Percentiles rank a stretch among this genome's conserved stretches.
phyloP scores from a whole-genome alignment of 2,329 filamentous ascomycete species.

The Thielaviopsis euricoi region DNA sequence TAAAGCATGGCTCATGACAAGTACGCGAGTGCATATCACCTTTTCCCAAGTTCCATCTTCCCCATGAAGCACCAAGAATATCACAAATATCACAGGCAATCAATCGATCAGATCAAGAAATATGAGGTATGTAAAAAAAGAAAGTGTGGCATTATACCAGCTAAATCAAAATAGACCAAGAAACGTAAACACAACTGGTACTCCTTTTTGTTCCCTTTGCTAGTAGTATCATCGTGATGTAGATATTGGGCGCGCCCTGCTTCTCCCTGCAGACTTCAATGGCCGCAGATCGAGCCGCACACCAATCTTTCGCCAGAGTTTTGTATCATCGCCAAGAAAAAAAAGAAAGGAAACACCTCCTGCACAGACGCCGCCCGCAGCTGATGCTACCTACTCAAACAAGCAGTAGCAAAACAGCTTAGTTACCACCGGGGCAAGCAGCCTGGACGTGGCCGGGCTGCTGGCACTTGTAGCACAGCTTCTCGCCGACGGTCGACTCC shows the following conservation, averaged over 20 bases:
- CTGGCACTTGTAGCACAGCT: slow-evolving; percentile 96
- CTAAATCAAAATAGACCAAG: background rate
- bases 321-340: background rate
- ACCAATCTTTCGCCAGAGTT: background rate
- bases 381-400: background rate
- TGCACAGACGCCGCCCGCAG: background rate
- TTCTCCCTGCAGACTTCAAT: slow-evolving; percentile 1
- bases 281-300: slow-evolving; percentile 8
- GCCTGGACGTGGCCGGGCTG: slow-evolving; percentile 79
- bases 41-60: too few species aligned
- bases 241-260: too few species aligned
- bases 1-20: too few species aligned
- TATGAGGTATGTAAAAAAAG: too few species aligned
- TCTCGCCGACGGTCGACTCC: slow-evolving; percentile 69
- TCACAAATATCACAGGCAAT: too few species aligned
- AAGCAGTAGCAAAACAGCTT: slow-evolving; percentile 17
- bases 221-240: background rate
- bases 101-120: too few species aligned
- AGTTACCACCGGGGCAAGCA: slow-evolving; percentile 67
- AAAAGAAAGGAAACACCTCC: background rate
- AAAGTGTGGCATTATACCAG: background rate
- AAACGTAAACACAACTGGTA: background rate
- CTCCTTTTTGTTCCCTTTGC: background rate
- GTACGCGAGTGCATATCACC: too few species aligned
- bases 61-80: too few species aligned